Evolutionary conservation across 2,329 filamentous ascomycete species (phyloP).

Genomic region (Byssochlamys sp.): DNA sequence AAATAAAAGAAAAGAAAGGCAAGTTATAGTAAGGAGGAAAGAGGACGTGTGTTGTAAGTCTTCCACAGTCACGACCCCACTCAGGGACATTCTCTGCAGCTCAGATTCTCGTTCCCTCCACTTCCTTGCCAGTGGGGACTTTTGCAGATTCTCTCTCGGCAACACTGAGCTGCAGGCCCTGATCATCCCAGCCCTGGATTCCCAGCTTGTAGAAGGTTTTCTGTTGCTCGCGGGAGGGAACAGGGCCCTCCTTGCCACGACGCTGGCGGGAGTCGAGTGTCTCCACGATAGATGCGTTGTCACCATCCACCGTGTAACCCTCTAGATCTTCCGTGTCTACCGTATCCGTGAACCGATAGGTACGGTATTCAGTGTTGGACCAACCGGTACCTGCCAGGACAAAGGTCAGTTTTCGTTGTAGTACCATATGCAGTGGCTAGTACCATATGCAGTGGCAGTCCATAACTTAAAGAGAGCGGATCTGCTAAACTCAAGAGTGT

Average conservation of each 20-base stretch:
- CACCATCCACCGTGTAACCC: conserved; percentile 24
- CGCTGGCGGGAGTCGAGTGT: conserved; percentile 32
- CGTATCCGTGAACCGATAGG: conserved; percentile 53
- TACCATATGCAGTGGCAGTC: conserved; percentile 1
- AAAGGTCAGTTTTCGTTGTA: conserved; percentile 12
- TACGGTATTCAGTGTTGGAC: conserved; percentile 63
- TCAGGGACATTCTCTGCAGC: not conserved
- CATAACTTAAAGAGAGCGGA: not conserved
- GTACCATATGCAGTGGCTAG: conserved; percentile 2
- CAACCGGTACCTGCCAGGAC: conserved; percentile 55
- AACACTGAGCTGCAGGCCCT: conserved; percentile 30
- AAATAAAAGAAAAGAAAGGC: not conserved
- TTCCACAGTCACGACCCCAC: no score
- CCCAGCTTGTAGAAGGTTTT: conserved; percentile 29
- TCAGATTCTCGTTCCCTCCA: conserved; percentile 19
- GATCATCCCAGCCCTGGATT: conserved; percentile 35
- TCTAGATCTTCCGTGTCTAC: conserved; percentile 40
- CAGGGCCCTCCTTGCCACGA: conserved; percentile 29
- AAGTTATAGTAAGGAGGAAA: not conserved
- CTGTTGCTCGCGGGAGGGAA: conserved; percentile 27
- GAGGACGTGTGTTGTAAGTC: no score
- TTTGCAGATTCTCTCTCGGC: conserved; percentile 26
- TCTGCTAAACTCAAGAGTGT: not conserved
- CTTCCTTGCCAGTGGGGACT: conserved; percentile 23
- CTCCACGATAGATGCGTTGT: conserved; percentile 34